These are phyloP conservation scores for Nadsonia fulvescens DNA, from an alignment of 805 yeast genomes.

Conservation along the genomic window DNA sequence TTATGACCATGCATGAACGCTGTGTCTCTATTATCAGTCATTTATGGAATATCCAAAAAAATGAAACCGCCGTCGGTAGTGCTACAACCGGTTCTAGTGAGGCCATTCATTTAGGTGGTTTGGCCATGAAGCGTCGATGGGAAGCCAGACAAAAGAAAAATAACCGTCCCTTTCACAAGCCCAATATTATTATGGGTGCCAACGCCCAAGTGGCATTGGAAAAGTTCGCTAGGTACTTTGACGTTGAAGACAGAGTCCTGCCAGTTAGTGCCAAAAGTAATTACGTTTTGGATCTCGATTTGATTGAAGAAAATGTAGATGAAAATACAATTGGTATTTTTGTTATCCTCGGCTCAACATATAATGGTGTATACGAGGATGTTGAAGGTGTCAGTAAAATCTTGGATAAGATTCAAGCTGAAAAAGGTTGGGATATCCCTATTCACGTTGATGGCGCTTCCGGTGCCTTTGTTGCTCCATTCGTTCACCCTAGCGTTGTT, in stretches of 20 bases:
- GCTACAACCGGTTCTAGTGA: constrained; percentile 91
- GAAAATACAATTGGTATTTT: constrained; percentile 87
- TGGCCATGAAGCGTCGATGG: constrained; percentile 86
- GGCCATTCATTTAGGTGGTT: constrained; percentile 85
- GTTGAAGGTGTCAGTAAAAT: constrained; percentile 42
- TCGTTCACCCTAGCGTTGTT: constrained; percentile 49
- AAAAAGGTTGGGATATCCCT: constrained; percentile 50
- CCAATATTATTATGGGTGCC: constrained; percentile 81
- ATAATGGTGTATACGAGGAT: constrained; percentile 82
- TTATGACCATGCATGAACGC: constrained; percentile 61
- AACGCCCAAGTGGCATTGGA: constrained; percentile 90
- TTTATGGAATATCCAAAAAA: constrained; percentile 59
- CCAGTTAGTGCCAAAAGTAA: constrained; percentile 43
- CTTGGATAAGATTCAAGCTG: constrained; percentile 50
- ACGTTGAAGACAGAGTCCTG: constrained; percentile 67
- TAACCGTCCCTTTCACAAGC: constrained; percentile 44
- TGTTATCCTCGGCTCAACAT: constrained; percentile 80
- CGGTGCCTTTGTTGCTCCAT: constrained; percentile 82
- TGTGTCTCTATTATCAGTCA: constrained; percentile 66
- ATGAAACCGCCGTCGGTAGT: constrained; percentile 47
- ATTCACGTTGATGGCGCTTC: constrained; percentile 91
- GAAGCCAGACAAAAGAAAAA: constrained; percentile 41
- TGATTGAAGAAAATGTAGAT: constrained; percentile 49
- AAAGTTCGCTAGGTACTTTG: constrained; percentile 86
- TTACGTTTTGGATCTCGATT: constrained; percentile 43